These are phyloP conservation scores for Cladosporium sphaerospermum DNA, from an alignment of 2,329 filamentous ascomycete species.

Conservation along the genomic window DNA sequence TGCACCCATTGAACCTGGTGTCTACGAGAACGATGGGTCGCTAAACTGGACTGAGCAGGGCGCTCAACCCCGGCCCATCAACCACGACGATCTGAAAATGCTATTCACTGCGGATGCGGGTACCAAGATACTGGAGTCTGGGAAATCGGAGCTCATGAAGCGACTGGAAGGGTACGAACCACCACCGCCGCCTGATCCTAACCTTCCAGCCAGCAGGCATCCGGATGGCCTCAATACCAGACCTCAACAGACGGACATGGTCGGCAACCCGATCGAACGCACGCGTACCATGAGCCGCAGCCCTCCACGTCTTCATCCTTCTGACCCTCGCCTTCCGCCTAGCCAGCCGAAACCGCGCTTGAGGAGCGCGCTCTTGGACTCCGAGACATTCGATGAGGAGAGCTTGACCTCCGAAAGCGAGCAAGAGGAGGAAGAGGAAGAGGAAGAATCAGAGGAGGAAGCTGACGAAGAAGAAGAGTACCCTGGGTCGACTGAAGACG, in stretches of 20 bases:
- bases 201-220: constrained; percentile 14
- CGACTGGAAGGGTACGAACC: constrained; percentile 41
- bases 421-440: constrained; percentile 52
- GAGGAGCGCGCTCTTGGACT: constrained; percentile 3
- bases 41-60: constrained; percentile 14
- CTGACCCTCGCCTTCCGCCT: constrained; percentile 9
- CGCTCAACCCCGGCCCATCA: constrained; percentile 14
- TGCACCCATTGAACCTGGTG: constrained; percentile 18
- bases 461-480: constrained; percentile 73
- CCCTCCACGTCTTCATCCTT: constrained; percentile 13
- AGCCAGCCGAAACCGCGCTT: constrained; percentile 5
- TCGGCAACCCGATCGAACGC: constrained; percentile 14
- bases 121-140: constrained; percentile 43
- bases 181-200: constrained; percentile 16
- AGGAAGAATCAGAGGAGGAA: constrained; percentile 60
- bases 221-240: constrained; percentile 15
- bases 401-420: constrained; percentile 24
- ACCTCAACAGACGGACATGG: constrained; percentile 3
- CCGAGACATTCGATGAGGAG: constrained; percentile 7
- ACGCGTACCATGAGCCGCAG: constrained; percentile 19
- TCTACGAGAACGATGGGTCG: constrained; percentile 23
- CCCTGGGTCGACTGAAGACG: constrained; percentile 52
- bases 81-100: constrained; percentile 42
- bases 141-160: constrained; percentile 47
- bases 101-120: constrained; percentile 44